Base-by-base conservation (phyloP, 192 early-diverging fungal genomes). In the Coemansia sp. region DNA sequence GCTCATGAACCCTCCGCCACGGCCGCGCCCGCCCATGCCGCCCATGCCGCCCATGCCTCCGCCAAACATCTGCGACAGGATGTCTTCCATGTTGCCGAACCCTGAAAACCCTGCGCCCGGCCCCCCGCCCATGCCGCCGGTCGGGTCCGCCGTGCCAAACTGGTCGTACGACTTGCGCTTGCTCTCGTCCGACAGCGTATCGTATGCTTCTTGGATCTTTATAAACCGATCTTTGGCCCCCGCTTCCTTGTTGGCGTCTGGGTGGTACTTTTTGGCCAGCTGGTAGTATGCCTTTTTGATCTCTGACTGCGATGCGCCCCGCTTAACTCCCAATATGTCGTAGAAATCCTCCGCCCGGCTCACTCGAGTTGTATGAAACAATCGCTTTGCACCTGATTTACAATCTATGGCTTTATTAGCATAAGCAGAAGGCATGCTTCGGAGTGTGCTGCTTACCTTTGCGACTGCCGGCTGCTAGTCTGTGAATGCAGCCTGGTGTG, bases 281-380 rank as follows among this genome's bases (percentile, higher is more conserved):
- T 85, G 78, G 76, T 99, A 99, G 80, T 99, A 99, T 10, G 93
- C 91, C 77, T 95, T 94, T 70, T 99, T 99, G 71, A 99, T 96
- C 46, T 99, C 94, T 30, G 74, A 54, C 36, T 86, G 80, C 23
- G 90, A 84, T 4, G 94, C 86, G 36, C 80, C 80, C 59, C 90
- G 91, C 21, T 77, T 68, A 3, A 96, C 88, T 0, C 93, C 93
- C 21, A 99, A 81, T 9, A 93, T 80, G 14, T 87, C 80, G 77
- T 97, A 99, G 37, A 85, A 86, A 67, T 97, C 91, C 30, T 85
- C 76, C 37, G 43, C 55, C 3, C 36, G 40, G 16, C 14, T 8
- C 7, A 19, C 16, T 8, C 48, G 15, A 18, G 59, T 48, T 14
- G 78, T 74, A 42, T 74, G 78, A 44, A 80, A 74, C 13, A 50